Percentiles rank a stretch among this genome's conserved stretches.
Evolutionary conservation across 768 basidiomycete genomes (phyloP).

Genomic region (Exidia glandulosa): DNA sequence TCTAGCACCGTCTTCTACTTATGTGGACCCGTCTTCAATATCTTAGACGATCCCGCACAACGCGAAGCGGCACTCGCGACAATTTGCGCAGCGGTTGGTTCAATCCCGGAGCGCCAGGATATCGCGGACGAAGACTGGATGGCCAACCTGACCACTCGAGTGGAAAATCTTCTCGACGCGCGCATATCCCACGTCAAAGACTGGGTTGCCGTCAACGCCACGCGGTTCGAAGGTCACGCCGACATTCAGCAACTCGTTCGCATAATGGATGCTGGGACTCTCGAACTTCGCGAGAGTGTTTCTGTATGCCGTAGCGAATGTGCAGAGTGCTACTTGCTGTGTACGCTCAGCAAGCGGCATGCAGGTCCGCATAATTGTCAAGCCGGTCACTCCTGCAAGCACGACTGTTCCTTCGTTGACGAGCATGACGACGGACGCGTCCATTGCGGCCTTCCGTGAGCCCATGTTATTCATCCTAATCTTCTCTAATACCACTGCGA

Average conservation of each 20-base stretch:
- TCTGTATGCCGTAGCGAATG: constrained; percentile 43
- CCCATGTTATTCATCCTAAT: not conserved
- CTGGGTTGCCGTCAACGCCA: constrained; percentile 41
- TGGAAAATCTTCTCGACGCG: constrained; percentile 29
- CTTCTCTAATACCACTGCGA: not conserved
- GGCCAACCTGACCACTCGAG: constrained; percentile 23
- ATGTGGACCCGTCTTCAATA: constrained; percentile 1
- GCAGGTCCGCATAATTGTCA: constrained; percentile 36
- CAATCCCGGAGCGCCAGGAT: constrained; percentile 20
- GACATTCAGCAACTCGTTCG: constrained; percentile 26
- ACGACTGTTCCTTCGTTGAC: constrained; percentile 32
- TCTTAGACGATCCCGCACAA: constrained; percentile 2
- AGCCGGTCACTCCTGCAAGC: constrained; percentile 36
- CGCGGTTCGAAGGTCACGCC: constrained; percentile 34
- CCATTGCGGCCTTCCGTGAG: constrained; percentile 40
- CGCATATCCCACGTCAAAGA: constrained; percentile 36
- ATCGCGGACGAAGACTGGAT: constrained; percentile 33
- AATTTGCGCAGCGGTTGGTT: constrained; percentile 21
- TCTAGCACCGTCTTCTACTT: constrained; percentile 27
- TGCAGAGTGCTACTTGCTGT: constrained; percentile 34
- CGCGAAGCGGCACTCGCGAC: constrained; percentile 17
- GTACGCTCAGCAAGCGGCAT: constrained; percentile 36
- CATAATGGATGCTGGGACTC: constrained; percentile 28
- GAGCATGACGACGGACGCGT: constrained; percentile 19
- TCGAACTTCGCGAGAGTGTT: constrained; percentile 35